Evolutionary conservation across 441 rosid species (phyloP), one percentile per base, ranked within the genome.

Genomic region (Metrosideros polymorpha): DNA sequence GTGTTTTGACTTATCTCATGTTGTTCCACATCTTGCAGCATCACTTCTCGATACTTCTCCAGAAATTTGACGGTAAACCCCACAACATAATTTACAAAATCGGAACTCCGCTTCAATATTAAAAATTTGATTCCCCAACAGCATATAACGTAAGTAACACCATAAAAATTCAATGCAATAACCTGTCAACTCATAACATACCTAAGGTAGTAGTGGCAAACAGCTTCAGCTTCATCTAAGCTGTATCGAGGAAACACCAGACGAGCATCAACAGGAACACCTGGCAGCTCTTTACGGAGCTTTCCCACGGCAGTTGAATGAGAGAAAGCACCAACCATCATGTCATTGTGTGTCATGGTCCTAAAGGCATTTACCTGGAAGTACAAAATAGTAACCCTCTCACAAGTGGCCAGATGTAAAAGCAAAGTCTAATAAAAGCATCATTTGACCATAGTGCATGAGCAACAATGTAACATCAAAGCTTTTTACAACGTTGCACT

Each of bases 281-380:
- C 96, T 88, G 99, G 99, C 88, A 96, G 91, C 87, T 96, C 95
- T 92, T 91, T 86, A 17, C 97, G 98, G 85, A 98, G 94, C 90
- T 96, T 98, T 61, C 99, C 98, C 39, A 95, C 98, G 49, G 99
- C 98, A n/a, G 98, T 96, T 89, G 99, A 95, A 89, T 95, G 98
- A 84, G 99, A 95, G 92, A 95, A 97, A 86, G 98, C 96, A 85
- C 98, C 98, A 71, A 96, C 95, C 98, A 97, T 97, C 99, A 96
- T 96, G 87, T 93, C 95, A 89, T 95, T 90, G 88, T 95, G 98
- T 95, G 90, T 94, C 98, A 98, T 95, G 85, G 95, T 92, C 92
- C 99, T 94, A 86, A 95, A 96, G 77, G 99, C 96, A 90, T 94
- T 96, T 85, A 97, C 99, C 98, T 97, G 94, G n/a, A 71, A 71